Conservation (phyloP, 2,329 filamentous ascomycete species). For the Zasmidium citrigriseum region DNA sequence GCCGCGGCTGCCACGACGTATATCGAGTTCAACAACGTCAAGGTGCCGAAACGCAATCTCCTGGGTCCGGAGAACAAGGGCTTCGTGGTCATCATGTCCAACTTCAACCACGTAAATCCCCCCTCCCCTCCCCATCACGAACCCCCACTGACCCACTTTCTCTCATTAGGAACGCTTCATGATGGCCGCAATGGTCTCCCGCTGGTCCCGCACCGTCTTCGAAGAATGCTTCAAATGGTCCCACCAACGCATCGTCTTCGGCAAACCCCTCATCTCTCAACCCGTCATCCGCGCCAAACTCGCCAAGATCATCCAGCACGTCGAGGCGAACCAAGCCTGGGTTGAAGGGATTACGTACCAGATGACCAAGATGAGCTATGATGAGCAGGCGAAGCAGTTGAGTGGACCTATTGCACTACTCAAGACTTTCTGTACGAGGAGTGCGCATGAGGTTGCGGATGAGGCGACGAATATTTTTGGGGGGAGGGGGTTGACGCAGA, state of each 20-base stretch:
- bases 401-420: conserved; percentile 80
- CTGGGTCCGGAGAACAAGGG: conserved; percentile 83
- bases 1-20: conserved; percentile 75
- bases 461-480: conserved; percentile 85
- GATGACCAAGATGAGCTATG: conserved; percentile 83
- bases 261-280: conserved; percentile 78
- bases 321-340: conserved; percentile 83
- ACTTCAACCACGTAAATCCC: conserved; percentile 71
- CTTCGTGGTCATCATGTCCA: conserved; percentile 79
- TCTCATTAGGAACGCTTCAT: conserved; percentile 36
- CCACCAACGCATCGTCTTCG: conserved; percentile 82
- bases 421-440: conserved; percentile 75
- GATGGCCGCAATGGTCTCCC: conserved; percentile 57
- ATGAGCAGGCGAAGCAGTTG: conserved; percentile 71
- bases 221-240: conserved; percentile 88
- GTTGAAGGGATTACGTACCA: conserved; percentile 83
- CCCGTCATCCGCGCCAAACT: conserved; percentile 44
- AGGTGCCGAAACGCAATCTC: conserved; percentile 76
- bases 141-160: conserved; percentile 1
- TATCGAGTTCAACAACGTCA: conserved; percentile 83
- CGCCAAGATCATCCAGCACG: conserved; percentile 81
- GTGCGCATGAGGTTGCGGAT: conserved; percentile 80
- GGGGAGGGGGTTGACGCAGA: conserved; percentile 75
- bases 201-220: conserved; percentile 67
- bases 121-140: too few relatives aligned